phyloP scores from a whole-genome alignment of 148 eudicot genomes.

The Diospyros lotus region DNA sequence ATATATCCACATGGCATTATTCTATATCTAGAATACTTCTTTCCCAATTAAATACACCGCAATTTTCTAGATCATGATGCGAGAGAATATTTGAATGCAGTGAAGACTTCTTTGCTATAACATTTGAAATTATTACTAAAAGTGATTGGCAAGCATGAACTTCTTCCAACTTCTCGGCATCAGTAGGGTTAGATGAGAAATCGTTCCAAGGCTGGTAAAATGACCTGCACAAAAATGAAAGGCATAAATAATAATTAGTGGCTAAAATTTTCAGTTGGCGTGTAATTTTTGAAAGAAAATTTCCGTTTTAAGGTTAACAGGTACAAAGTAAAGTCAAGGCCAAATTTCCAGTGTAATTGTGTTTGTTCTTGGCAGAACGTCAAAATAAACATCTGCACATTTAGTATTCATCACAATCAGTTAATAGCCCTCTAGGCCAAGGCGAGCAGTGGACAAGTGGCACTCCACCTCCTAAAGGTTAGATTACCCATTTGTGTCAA shows the following conservation, averaged over 20 bases:
- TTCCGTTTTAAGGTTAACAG: background rate
- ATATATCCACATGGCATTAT: conserved; percentile 6
- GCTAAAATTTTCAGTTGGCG: background rate
- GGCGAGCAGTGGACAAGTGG: background rate
- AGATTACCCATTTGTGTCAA: background rate
- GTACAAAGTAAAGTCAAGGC: no score
- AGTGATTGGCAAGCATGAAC: conserved; percentile 64
- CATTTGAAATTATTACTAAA: conserved; percentile 37
- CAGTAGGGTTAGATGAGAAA: conserved; percentile 22
- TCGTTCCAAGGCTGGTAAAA: conserved; percentile 59
- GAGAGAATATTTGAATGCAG: conserved; percentile 23
- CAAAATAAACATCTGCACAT: background rate
- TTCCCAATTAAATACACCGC: conserved; percentile 58
- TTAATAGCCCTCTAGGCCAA: background rate
- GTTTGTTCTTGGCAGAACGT: background rate
- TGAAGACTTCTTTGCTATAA: conserved; percentile 34
- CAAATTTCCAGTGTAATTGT: background rate
- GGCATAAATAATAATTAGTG: background rate
- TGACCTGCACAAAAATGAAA: conserved; percentile 47
- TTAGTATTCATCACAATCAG: background rate
- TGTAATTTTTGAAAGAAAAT: background rate
- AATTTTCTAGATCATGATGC: conserved; percentile 41
- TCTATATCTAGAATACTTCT: conserved; percentile 31
- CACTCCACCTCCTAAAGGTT: background rate
- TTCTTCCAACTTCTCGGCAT: conserved; percentile 46